Percentiles rank a stretch among this genome's conserved stretches.
These are phyloP conservation scores for Puccinia coronata DNA, from an alignment of 1,284 basidiomycete genomes.

Conservation along the genomic window DNA sequence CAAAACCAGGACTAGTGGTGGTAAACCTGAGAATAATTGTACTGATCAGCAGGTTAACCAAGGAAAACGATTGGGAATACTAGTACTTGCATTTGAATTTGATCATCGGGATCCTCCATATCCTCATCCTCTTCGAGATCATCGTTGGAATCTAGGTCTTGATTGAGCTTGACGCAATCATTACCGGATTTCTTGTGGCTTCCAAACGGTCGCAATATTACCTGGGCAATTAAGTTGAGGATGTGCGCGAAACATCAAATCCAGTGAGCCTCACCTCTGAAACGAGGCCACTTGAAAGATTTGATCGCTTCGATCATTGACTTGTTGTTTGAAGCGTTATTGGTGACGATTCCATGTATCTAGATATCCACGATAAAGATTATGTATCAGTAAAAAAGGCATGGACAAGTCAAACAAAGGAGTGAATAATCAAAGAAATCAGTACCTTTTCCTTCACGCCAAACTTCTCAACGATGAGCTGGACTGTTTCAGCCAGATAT, in stretches of 20 bases:
- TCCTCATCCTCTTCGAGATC: background rate
- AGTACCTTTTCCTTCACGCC: slow-evolving; percentile 6
- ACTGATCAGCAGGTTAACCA: background rate
- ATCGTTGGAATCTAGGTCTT: too few relatives aligned
- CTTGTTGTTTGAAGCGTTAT: too few relatives aligned
- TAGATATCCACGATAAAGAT: background rate
- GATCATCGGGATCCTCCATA: background rate
- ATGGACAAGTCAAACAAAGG: background rate
- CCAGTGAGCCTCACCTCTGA: slow-evolving; percentile 18
- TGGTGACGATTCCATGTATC: slow-evolving; percentile 5
- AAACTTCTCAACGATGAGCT: slow-evolving; percentile 6
- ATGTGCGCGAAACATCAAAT: slow-evolving; percentile 11
- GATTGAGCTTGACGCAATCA: too few relatives aligned
- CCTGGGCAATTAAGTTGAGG: background rate
- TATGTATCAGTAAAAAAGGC: background rate
- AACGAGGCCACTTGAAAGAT: too few relatives aligned
- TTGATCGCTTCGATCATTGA: background rate
- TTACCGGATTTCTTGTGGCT: slow-evolving; percentile 4
- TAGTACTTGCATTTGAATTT: background rate
- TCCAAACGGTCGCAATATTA: background rate
- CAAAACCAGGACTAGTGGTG: background rate
- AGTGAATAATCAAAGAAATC: background rate
- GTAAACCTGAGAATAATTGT: background rate
- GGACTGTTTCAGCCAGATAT: background rate
- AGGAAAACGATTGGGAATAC: background rate